Evolutionary conservation across 345 rosid species (phyloP).

Genomic region (Hirschfeldia incana): DNA sequence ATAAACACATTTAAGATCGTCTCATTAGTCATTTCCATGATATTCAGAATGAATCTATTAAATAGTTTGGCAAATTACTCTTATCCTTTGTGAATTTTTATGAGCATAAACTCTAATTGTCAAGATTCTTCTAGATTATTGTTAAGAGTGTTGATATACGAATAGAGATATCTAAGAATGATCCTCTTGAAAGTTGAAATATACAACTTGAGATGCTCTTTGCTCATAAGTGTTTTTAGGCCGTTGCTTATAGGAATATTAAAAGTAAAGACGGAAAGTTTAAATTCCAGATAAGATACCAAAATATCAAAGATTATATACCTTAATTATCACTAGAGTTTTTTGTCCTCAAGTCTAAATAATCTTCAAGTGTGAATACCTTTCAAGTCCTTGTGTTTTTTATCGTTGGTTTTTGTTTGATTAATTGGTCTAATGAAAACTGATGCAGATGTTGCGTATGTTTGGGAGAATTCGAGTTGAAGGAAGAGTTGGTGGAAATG

Average conservation of each 20-base stretch:
- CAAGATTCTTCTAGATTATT: slow-evolving; percentile 1
- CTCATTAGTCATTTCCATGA: background rate
- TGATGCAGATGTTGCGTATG: slow-evolving; percentile 84
- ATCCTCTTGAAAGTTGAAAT: slow-evolving; percentile 21
- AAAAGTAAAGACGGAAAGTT: slow-evolving; percentile 24
- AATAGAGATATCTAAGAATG: slow-evolving; percentile 17
- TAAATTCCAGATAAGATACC: slow-evolving; percentile 24
- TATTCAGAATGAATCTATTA: background rate
- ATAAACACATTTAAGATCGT: background rate
- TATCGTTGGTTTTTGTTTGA: background rate
- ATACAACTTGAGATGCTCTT: slow-evolving; percentile 23
- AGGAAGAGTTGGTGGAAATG: slow-evolving; percentile 81
- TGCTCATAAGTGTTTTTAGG: slow-evolving; percentile 23
- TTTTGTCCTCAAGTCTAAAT: slow-evolving; percentile 5
- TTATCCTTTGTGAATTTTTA: slow-evolving; percentile 2
- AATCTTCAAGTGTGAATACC: background rate
- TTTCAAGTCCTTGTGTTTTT: background rate
- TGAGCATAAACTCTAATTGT: background rate
- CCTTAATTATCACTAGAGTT: background rate
- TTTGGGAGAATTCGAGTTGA: slow-evolving; percentile 83
- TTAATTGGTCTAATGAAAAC: slow-evolving; percentile 10
- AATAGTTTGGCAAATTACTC: background rate
- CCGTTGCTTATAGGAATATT: slow-evolving; percentile 39
- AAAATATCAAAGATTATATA: slow-evolving; percentile 15
- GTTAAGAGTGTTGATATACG: background rate